Evolutionary conservation across 148 eudicot genomes (phyloP), one percentile per base, ranked within the genome.

Genomic region (Tetragonia tetragonoides): DNA sequence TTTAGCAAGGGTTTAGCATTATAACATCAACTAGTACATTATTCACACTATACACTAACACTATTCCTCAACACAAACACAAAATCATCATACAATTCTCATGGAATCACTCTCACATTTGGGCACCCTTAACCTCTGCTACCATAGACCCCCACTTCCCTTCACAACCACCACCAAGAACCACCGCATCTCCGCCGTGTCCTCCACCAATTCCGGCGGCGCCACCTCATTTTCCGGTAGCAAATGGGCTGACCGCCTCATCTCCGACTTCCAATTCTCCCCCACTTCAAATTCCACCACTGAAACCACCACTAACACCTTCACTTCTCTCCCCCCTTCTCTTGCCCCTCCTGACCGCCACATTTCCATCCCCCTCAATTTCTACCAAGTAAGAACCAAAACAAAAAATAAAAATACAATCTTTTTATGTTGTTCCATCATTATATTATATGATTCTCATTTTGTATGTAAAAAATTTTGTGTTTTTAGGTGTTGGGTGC

Each of bases 161-260:
- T 39, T 67, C 70, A 17, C 57, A 79, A 69, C 41, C 44, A 41
- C 18, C 75, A 4, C 23, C 57, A 53, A 53, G 16, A 6, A 17
- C 76, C 47, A 68, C 73, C 77, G 46, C 56, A 23, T 56, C 68
- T 68, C 76, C 44, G 42, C 79, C 60, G 46, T 71, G 9, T 15
- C 41, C 80, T 42, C 84, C 39, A 81, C 74, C 10, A 71, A 66
- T 70, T 16, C 78, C 68, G 57, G 68, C 44, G 40, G 78, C 12
- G 46, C 83, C 11, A 66, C 83, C 64, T 81, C 80, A 66, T 85
- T 81, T 77, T 79, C 93, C 83, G 84, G 87, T 75, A 90, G 90
- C 85, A 95, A 88, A 87, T 95, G 97, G 99, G 96, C 97, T 66
- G 88, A 95, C 80, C 99, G 99, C 66, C 96, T 95, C 65, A 83